phyloP scores from a whole-genome alignment of 1,139 yeast genomes.

The Kazachstania sp. region DNA sequence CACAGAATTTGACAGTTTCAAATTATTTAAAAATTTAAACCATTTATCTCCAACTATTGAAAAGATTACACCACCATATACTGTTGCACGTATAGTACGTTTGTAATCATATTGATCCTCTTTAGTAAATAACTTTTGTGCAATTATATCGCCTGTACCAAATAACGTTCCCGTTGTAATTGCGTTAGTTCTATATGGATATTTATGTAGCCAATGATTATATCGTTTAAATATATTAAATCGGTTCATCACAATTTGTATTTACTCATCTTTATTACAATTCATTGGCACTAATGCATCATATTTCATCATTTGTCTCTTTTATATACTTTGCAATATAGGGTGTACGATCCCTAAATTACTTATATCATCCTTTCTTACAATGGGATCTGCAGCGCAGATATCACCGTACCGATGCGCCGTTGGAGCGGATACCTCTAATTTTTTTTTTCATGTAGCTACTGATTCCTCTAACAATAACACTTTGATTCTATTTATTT shows the following conservation, averaged over 20 bases:
- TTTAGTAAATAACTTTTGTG: constrained; percentile 51
- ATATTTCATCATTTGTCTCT: no score
- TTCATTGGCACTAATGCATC: no score
- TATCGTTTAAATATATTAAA: constrained; percentile 33
- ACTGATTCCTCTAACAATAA: no score
- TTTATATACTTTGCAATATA: neutral
- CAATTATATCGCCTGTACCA: constrained; percentile 66
- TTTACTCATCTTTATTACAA: no score
- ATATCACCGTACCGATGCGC: no score
- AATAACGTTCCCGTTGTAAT: constrained; percentile 53
- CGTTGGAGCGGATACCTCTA: no score
- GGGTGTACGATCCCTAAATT: neutral
- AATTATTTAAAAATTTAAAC: constrained; percentile 51
- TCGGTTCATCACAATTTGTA: constrained; percentile 5
- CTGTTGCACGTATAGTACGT: constrained; percentile 56
- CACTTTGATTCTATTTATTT: no score
- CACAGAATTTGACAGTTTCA: constrained; percentile 22
- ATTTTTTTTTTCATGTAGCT: no score
- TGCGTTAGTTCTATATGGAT: constrained; percentile 50
- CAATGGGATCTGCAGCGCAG: no score
- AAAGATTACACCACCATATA: constrained; percentile 70
- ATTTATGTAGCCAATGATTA: constrained; percentile 36
- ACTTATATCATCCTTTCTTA: no score
- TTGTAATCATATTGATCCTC: constrained; percentile 31
- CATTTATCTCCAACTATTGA: constrained; percentile 68